Percentiles rank a stretch among this genome's conserved stretches.
Evolutionary conservation across 306 rosid genomes (phyloP).

Genomic region (Luffa aegyptiaca): DNA sequence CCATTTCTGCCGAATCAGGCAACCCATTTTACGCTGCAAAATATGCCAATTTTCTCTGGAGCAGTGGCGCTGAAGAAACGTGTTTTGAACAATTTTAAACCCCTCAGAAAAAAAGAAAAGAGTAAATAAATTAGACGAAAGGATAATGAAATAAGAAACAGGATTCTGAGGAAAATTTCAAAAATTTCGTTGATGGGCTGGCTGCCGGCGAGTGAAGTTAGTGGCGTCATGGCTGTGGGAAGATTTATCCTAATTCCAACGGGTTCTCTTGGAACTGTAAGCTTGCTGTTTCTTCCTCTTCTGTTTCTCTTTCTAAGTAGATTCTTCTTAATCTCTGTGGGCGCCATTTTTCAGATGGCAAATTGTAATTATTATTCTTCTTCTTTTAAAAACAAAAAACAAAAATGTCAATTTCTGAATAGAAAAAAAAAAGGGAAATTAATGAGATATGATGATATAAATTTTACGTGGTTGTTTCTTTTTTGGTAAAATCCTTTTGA

Average conservation of each 20-base stretch:
- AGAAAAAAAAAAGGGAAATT: background rate
- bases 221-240: background rate
- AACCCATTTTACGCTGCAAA: constrained; percentile 40
- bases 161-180: no score
- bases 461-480: background rate
- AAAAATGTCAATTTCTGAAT: background rate
- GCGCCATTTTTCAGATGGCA: background rate
- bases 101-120: background rate
- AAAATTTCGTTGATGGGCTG: background rate
- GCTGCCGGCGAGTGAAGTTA: background rate
- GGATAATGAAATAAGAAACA: no score
- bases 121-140: background rate
- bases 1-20: constrained; percentile 47
- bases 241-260: background rate
- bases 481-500: no score
- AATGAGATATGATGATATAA: background rate
- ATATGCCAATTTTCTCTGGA: constrained; percentile 69
- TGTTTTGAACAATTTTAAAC: constrained; percentile 11
- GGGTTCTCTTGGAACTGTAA: background rate
- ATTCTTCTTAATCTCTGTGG: background rate
- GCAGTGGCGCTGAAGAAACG: constrained; percentile 44
- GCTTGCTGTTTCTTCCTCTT: background rate
- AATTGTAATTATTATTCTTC: background rate
- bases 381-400: background rate
- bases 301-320: background rate